Base-by-base conservation (phyloP, 805 yeast genomes). In the Ogataea allantospora region DNA sequence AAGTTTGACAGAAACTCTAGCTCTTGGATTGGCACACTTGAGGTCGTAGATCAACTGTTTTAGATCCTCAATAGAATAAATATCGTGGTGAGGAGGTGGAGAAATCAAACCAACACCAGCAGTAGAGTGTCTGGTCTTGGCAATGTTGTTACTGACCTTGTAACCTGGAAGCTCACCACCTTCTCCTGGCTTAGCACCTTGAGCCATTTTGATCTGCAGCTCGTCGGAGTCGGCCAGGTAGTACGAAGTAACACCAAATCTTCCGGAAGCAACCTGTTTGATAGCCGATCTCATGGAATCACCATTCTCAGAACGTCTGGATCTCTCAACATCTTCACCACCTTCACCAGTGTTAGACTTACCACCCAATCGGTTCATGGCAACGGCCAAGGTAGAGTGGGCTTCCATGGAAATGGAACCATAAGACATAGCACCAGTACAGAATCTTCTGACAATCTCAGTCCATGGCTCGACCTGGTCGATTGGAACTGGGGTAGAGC, bases 391-490 rank as follows among this genome's bases (percentile, higher is more conserved):
- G 8, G 99, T 91, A 4, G 97, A 88, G 66, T 91, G 99, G 2
- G 97, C 89, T 66, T 91, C 99, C 95, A 89, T 85, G 4, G 98
- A 91, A 58, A 91, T 91, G 33, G 98, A 91, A 58, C 99, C 99
- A 59, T 93, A 91, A 2, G 97, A 89, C 99, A 91, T 91, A 36
- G 99, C 99, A 69, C 99, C 99, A n/a, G 99, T 89, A 48, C 89
- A 89, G 62, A 93, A 93, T 55, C 99, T 78, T 55, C 96, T 81
- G 22, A 89, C 99, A 62, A 91, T 91, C 64, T 91, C 99, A 24
- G 98, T 93, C 99, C 99, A 91, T 30, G 99, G 99, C 70, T 91
- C 99, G 51, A 91, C 99, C 68, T 93, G 98, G 58, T 91, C 99
- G 46, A 91, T 68, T 40, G 99, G 97, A 37, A 91, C 93, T 4